Conservation (phyloP, 176 grass and related monocot genomes). For the Musa itinerans region DNA sequence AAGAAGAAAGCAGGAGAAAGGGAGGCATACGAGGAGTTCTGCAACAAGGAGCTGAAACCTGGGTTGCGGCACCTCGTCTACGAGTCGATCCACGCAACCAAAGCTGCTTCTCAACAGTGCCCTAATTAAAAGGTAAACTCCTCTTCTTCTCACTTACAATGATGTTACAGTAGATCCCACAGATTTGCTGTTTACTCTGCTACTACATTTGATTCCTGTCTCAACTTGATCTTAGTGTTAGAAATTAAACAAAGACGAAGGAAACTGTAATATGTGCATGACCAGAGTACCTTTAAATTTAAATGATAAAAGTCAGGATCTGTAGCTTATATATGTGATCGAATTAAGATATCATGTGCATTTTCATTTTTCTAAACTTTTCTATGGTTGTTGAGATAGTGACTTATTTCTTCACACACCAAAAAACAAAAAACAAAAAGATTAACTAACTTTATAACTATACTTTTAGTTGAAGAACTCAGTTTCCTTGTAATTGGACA, state of each 20-base stretch:
- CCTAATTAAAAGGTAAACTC: neutral
- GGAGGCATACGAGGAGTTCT: constrained; percentile 12
- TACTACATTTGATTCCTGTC: neutral
- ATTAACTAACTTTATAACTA: too few relatives aligned
- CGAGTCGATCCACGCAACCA: neutral
- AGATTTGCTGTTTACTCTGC: too few relatives aligned
- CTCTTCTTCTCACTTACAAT: neutral
- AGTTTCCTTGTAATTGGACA: too few relatives aligned
- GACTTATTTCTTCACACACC: neutral
- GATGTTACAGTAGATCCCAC: too few relatives aligned
- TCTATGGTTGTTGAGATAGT: neutral
- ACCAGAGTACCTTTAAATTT: neutral
- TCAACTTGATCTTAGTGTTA: neutral
- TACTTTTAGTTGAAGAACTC: too few relatives aligned
- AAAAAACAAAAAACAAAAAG: too few relatives aligned
- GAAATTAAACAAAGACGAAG: neutral
- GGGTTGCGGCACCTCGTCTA: constrained; percentile 3
- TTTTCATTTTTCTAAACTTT: neutral
- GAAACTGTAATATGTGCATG: neutral
- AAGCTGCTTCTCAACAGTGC: neutral
- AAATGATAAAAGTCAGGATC: neutral
- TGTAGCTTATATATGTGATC: neutral
- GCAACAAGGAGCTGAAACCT: constrained; percentile 12
- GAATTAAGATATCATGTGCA: neutral
- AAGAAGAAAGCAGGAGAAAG: constrained; percentile 16